These are phyloP conservation scores for Piloderma croceum DNA, from an alignment of 768 basidiomycete genomes.

Conservation along the genomic window DNA sequence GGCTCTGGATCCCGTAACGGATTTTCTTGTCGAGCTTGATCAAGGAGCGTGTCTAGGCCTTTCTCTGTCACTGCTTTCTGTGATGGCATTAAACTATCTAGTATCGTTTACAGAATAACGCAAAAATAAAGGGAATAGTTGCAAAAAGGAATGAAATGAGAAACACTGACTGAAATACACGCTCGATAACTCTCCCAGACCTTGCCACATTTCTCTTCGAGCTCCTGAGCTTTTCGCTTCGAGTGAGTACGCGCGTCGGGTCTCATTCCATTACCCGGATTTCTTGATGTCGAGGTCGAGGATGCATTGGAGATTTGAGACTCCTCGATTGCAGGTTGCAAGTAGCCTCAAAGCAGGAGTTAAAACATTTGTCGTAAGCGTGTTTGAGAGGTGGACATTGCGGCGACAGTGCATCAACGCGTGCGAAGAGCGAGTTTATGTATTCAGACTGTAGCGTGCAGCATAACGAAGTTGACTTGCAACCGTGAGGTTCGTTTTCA, in stretches of 20 bases:
- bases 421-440: no score
- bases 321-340: conserved; percentile 75
- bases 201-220: conserved; percentile 78
- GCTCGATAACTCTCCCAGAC: conserved; percentile 76
- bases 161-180: conserved; percentile 84
- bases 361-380: conserved; percentile 91
- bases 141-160: no score
- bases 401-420: no score
- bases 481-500: no score
- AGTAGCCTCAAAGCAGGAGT: conserved; percentile 95
- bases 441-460: no score
- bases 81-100: neutral
- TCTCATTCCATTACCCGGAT: no score
- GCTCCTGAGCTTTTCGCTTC: conserved; percentile 79
- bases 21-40: conserved; percentile 77
- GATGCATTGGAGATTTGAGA: conserved; percentile 15
- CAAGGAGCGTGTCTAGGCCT: conserved; percentile 67
- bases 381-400: conserved; percentile 89
- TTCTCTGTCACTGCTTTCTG: conserved; percentile 79
- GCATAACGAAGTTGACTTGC: no score
- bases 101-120: no score
- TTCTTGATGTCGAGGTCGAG: neutral
- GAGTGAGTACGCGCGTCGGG: conserved; percentile 17
- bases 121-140: no score
- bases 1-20: conserved; percentile 58